These are phyloP conservation scores for Helianthus tuberosus DNA, from an alignment of 129 eudicot species.

Conservation along the genomic window DNA sequence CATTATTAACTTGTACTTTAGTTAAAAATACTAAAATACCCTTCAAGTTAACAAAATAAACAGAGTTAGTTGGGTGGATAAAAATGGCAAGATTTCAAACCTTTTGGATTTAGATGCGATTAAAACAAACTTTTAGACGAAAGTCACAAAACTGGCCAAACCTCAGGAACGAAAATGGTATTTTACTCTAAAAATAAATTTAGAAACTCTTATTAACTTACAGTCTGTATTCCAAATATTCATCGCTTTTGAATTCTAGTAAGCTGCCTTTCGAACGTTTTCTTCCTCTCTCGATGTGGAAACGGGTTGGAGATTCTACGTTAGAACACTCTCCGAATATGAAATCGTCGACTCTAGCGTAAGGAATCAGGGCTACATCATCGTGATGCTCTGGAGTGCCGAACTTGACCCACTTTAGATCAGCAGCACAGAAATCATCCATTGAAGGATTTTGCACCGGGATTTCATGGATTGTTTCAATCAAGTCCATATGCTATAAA, in stretches of 20 bases:
- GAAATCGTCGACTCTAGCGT: conserved; percentile 84
- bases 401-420: conserved; percentile 77
- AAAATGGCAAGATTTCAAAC: too few species aligned
- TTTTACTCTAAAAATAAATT: background rate
- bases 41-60: too few species aligned
- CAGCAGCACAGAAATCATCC: conserved; percentile 75
- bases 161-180: too few species aligned
- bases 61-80: too few species aligned
- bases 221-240: conserved; percentile 79
- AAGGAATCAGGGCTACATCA: conserved; percentile 92
- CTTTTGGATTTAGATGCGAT: too few species aligned
- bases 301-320: conserved; percentile 86
- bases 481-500: conserved; percentile 61
- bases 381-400: conserved; percentile 75
- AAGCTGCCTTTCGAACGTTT: conserved; percentile 78
- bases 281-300: conserved; percentile 92
- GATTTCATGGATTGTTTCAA: conserved; percentile 61
- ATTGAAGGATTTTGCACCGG: conserved; percentile 79
- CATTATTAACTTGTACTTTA: too few species aligned
- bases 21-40: too few species aligned
- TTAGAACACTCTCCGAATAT: conserved; percentile 81
- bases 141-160: too few species aligned
- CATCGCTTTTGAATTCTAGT: conserved; percentile 69
- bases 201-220: conserved; percentile 40
- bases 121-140: too few species aligned